phyloP scores from a whole-genome alignment of 2,329 filamentous ascomycete species.

The Arthroderma sp. region DNA sequence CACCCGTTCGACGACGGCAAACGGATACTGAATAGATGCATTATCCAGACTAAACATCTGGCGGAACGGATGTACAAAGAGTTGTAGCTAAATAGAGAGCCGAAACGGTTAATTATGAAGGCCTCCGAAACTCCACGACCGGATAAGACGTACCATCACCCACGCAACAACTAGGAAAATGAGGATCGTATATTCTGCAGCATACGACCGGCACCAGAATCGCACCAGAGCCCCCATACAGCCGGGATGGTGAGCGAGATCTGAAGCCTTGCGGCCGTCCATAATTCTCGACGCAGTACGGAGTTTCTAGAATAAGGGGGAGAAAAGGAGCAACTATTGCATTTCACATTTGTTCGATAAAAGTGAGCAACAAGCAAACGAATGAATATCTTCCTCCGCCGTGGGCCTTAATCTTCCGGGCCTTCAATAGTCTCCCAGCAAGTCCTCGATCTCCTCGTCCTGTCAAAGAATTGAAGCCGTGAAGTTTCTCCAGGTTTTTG shows the following conservation, averaged over 20 bases:
- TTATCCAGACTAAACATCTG: constrained; percentile 89
- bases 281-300: neutral
- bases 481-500: no score
- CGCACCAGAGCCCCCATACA: constrained; percentile 38
- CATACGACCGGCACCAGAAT: constrained; percentile 61
- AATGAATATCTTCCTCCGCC: neutral
- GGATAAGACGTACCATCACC: constrained; percentile 18
- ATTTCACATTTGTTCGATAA: neutral
- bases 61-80: constrained; percentile 74
- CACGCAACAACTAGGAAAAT: constrained; percentile 56
- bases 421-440: neutral
- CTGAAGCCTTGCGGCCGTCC: neutral
- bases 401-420: neutral
- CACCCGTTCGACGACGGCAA: constrained; percentile 73
- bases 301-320: no score
- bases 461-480: no score
- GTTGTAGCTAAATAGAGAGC: constrained; percentile 49
- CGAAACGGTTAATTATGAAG: no score
- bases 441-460: neutral
- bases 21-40: constrained; percentile 70
- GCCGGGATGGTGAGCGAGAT: constrained; percentile 23
- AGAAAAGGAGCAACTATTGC: neutral
- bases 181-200: constrained; percentile 76
- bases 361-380: neutral
- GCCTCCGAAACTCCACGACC: constrained; percentile 8